Conservation (phyloP, 768 basidiomycete species). For the Cyclocybe aegerita region DNA sequence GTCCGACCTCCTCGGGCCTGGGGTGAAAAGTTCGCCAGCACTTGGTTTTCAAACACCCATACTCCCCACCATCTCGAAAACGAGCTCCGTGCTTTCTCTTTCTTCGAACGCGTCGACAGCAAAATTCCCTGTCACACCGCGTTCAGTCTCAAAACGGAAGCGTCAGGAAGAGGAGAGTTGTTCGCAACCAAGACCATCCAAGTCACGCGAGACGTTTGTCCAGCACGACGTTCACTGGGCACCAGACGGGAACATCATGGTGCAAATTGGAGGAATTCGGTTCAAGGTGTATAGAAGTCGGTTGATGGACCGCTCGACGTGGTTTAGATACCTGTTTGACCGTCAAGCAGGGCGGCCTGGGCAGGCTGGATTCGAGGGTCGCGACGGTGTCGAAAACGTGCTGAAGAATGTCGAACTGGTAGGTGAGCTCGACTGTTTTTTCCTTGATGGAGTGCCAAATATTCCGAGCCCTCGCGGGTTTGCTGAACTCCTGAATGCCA, state of each 20-base stretch:
- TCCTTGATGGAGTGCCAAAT: not conserved
- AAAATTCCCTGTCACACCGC: too few relatives aligned
- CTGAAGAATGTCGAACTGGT: not conserved
- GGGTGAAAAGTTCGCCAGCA: too few relatives aligned
- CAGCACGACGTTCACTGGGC: slow-evolving; percentile 12
- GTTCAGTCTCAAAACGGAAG: not conserved
- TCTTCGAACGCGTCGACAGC: too few relatives aligned
- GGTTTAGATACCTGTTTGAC: slow-evolving; percentile 16
- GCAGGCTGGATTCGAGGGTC: not conserved
- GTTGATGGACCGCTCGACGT: slow-evolving; percentile 11
- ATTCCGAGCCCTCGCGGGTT: not conserved
- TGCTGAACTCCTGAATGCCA: too few relatives aligned
- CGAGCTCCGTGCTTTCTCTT: too few relatives aligned
- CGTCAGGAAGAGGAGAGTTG: too few relatives aligned
- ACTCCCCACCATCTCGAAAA: too few relatives aligned
- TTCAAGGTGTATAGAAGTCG: slow-evolving; percentile 19
- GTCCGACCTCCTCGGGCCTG: too few relatives aligned
- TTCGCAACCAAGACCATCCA: not conserved
- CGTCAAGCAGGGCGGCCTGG: not conserved
- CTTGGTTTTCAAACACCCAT: too few relatives aligned
- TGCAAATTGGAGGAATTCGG: slow-evolving; percentile 6
- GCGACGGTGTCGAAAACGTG: not conserved
- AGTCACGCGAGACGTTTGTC: not conserved
- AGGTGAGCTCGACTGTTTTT: not conserved
- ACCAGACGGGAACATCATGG: slow-evolving; percentile 15